These are phyloP conservation scores for Haplosporangium gracile DNA, from an alignment of 192 early-diverging fungal species.

Conservation along the genomic window DNA sequence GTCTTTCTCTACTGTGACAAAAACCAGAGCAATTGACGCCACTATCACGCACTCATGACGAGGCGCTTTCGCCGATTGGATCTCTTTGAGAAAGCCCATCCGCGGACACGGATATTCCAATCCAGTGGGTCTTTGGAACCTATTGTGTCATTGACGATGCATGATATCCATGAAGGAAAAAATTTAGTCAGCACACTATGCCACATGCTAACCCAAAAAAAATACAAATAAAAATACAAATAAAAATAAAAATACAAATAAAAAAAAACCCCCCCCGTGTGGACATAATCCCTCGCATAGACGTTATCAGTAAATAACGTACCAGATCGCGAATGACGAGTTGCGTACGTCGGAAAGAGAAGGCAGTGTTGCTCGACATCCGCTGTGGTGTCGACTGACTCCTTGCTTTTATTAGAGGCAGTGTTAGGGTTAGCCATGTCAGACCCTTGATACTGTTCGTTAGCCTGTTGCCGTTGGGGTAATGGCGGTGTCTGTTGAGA, in stretches of 20 bases:
- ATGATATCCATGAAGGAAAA: background rate
- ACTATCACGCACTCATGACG: conserved; percentile 43
- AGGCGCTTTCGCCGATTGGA: conserved; percentile 55
- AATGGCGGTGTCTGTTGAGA: background rate
- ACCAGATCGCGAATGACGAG: conserved; percentile 47
- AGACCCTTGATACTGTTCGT: background rate
- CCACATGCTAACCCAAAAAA: conserved; percentile 9
- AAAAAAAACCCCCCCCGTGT: too few species aligned
- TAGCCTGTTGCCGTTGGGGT: background rate
- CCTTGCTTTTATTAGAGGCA: background rate
- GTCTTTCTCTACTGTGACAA: background rate
- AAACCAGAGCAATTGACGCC: background rate
- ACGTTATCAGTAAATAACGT: background rate
- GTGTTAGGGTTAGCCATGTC: background rate
- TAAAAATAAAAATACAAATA: background rate
- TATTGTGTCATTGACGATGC: conserved; percentile 5
- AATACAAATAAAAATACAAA: background rate
- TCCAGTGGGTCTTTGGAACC: conserved; percentile 51
- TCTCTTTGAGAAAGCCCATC: conserved; percentile 58
- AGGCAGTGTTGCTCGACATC: conserved; percentile 58
- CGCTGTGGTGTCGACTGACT: background rate
- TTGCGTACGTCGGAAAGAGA: conserved; percentile 65
- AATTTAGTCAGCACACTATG: conserved; percentile 13
- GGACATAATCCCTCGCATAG: background rate
- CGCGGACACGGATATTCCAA: conserved; percentile 56